phyloP scores from a whole-genome alignment of 176 grass and related monocot species.

The Raddia distichophylla region DNA sequence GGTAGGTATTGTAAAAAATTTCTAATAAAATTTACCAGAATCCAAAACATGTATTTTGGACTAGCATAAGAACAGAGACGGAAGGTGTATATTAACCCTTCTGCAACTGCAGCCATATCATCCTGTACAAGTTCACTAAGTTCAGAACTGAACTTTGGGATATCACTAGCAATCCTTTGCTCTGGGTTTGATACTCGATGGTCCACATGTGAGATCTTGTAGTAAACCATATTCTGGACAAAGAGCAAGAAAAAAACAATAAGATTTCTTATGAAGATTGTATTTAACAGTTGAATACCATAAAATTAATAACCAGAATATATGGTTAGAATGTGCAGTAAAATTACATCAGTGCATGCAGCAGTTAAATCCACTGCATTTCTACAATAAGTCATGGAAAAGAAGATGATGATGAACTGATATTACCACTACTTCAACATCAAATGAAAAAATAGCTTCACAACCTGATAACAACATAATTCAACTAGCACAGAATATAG shows the following conservation, averaged over 20 bases:
- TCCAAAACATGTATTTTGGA: constrained; percentile 97
- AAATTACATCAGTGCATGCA: constrained; percentile 23
- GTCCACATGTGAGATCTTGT: constrained; percentile 98
- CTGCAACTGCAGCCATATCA: constrained; percentile 89
- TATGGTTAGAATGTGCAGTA: background rate
- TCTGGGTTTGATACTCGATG: constrained; percentile 87
- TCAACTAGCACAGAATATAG: constrained; percentile 24
- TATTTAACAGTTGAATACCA: constrained; percentile 2
- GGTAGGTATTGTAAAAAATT: constrained; percentile 22
- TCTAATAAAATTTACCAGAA: constrained; percentile 67
- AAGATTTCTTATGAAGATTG: constrained; percentile 29
- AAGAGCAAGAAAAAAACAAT: constrained; percentile 35
- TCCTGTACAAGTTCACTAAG: constrained; percentile 97
- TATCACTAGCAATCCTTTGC: constrained; percentile 96
- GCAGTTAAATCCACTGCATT: constrained; percentile 24
- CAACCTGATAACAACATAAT: constrained; percentile 25
- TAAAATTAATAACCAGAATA: constrained; percentile 28
- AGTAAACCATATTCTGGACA: constrained; percentile 98
- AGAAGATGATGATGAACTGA: background rate
- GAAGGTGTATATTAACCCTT: constrained; percentile 94
- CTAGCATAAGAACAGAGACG: constrained; percentile 98
- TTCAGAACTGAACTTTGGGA: constrained; percentile 94
- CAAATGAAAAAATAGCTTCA: constrained; percentile 30
- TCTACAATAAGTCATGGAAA: constrained; percentile 23
- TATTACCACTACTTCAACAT: constrained; percentile 9